Percentiles rank a stretch among this genome's conserved stretches.
Evolutionary conservation across 129 eudicot genomes (phyloP).

Genomic region (Oenanthe sinensis): DNA sequence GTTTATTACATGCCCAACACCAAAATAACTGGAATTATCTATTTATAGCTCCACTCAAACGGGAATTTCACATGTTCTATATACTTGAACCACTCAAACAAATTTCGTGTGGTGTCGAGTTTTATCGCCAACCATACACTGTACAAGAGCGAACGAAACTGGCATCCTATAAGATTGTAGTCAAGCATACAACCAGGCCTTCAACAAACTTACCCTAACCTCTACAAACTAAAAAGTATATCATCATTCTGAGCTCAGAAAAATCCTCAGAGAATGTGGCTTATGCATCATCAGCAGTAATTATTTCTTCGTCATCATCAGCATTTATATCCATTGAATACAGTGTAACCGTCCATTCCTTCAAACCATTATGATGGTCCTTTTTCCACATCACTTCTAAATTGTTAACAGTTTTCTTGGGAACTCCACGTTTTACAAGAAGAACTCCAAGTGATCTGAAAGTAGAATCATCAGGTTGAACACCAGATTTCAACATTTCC

Average conservation of each 20-base stretch:
- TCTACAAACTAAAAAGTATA: not conserved
- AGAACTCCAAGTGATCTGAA: constrained; percentile 47
- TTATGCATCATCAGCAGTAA: not conserved
- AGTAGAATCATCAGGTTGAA: constrained; percentile 65
- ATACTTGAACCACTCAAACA: not conserved
- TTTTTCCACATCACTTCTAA: constrained; percentile 54
- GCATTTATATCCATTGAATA: constrained; percentile 34
- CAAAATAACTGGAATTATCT: not conserved
- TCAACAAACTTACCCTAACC: not conserved
- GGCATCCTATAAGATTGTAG: not conserved
- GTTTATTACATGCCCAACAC: not conserved
- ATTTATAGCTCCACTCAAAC: not conserved
- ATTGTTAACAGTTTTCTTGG: constrained; percentile 47
- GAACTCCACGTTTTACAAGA: constrained; percentile 68
- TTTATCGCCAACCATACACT: not conserved
- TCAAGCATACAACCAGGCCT: not conserved
- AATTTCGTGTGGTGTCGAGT: not conserved
- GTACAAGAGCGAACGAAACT: not conserved
- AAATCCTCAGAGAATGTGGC: not conserved
- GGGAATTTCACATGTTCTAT: not conserved
- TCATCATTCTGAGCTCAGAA: not conserved
- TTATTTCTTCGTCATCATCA: constrained; percentile 17
- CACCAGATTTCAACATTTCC: constrained; percentile 52
- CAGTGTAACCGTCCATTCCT: constrained; percentile 48
- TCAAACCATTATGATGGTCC: constrained; percentile 42